Conservation (phyloP, 768 basidiomycete species). For the Tylopilus vinaceipallidus region DNA sequence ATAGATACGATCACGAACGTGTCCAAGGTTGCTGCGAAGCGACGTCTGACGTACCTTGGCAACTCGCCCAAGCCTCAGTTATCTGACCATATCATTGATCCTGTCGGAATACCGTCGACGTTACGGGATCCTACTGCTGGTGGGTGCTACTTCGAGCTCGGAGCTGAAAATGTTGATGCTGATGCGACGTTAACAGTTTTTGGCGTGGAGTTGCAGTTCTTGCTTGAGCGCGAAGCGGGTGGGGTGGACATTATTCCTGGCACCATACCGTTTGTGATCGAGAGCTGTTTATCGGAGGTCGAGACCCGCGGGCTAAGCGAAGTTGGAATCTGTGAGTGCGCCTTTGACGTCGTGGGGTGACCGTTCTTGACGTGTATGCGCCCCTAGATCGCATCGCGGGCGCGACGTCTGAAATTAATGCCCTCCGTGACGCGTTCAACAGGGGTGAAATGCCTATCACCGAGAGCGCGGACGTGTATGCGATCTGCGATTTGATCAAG, state of each 20-base stretch:
- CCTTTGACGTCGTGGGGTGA: not conserved
- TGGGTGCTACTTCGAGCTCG: conserved; percentile 33
- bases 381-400: conserved; percentile 80
- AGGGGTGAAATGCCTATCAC: conserved; percentile 65
- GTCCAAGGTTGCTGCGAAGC: conserved; percentile 70
- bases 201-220: conserved; percentile 69
- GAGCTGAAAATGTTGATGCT: not conserved
- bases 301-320: conserved; percentile 76
- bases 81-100: conserved; percentile 70
- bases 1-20: conserved; percentile 69
- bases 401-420: conserved; percentile 64
- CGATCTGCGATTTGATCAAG: conserved; percentile 81
- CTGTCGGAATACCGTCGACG: conserved; percentile 43
- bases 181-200: conserved; percentile 47
- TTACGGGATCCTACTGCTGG: conserved; percentile 77
- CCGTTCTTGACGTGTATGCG: not conserved
- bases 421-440: conserved; percentile 74
- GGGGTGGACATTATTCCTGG: conserved; percentile 50
- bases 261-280: conserved; percentile 62
- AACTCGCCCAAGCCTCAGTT: conserved; percentile 71
- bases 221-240: conserved; percentile 63
- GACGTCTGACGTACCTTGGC: conserved; percentile 78
- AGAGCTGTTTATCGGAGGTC: conserved; percentile 65
- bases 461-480: conserved; percentile 69
- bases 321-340: conserved; percentile 74